Conservation (phyloP, 2,329 filamentous ascomycete species). For the Exserohilum rostratum region DNA sequence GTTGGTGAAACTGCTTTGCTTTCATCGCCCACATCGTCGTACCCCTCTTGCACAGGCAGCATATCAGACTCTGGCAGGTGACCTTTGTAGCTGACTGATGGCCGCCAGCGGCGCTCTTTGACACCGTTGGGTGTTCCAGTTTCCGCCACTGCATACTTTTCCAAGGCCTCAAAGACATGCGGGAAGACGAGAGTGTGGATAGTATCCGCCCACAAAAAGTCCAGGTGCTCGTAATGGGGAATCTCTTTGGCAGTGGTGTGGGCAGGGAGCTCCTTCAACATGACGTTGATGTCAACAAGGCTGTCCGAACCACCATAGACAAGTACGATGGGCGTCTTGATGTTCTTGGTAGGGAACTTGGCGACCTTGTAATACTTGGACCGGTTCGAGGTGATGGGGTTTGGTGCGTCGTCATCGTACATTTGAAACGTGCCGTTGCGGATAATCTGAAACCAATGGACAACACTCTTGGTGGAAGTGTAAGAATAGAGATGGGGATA, state of each 20-base stretch:
- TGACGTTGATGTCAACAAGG: constrained; percentile 88
- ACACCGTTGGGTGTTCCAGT: constrained; percentile 4
- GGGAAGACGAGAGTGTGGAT: constrained; percentile 85
- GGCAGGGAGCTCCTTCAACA: constrained; percentile 84
- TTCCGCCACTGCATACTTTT: constrained; percentile 61
- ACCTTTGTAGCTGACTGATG: constrained; percentile 36
- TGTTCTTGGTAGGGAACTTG: constrained; percentile 94
- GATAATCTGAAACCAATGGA: constrained; percentile 99
- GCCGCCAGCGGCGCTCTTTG: constrained; percentile 35
- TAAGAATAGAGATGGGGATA: constrained; percentile 97
- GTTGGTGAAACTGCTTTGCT: constrained; percentile 30
- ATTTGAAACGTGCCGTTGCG: constrained; percentile 96
- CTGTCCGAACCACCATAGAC: constrained; percentile 95
- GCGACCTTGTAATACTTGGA: constrained; percentile 95
- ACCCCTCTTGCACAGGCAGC: constrained; percentile 26
- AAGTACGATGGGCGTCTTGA: constrained; percentile 91
- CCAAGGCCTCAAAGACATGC: constrained; percentile 87
- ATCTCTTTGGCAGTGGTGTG: constrained; percentile 88
- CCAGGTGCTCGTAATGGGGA: constrained; percentile 92
- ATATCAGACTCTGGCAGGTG: constrained; percentile 34
- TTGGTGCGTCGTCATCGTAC: constrained; percentile 93
- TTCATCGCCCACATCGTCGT: constrained; percentile 38
- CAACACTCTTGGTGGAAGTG: constrained; percentile 93
- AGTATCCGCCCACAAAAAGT: constrained; percentile 92
- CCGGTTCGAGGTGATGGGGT: constrained; percentile 71